Base-by-base conservation (phyloP, 805 yeast species). In the Isabelozyma rhagii region DNA sequence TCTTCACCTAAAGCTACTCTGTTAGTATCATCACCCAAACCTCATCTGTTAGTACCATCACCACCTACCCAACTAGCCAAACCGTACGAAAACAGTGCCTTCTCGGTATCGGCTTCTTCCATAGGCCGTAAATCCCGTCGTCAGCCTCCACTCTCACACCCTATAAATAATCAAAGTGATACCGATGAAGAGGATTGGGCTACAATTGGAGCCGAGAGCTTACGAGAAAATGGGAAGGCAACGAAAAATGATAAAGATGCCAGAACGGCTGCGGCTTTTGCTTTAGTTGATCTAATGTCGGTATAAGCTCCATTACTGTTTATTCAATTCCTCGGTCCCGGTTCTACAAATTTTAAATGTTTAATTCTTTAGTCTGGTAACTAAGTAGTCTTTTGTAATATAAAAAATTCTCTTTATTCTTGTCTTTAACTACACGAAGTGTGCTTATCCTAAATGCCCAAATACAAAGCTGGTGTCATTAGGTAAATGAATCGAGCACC, bases 101-200 rank as follows among this genome's bases (percentile, higher is more conserved):
- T 44, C 27, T 39, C 57, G 27, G 44, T 41, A 18, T 53, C 56
- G 7, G 45, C 49, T n/a, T 49, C 52, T 14, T 49, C 50, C 3
- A 56, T 54, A 43, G 34, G 34, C 50, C 44, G 43, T 18, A 36
- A 42, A 21, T 13, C 41, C n/a, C 47, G 15, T 21, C 25, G 42
- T 15, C 41, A 14, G 28, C n/a, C 28, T 41, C 29, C 29, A 25
- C 21, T 14, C 21, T 8, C 44, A 5, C 11, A 41, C 21, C 1
- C 14, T 11, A 27, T 38, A 17, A 41, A 38, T 29, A 58, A 59
- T 18, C 72, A 67, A 47, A 78, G 84, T 42, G 96, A 89, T 60
- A 93, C 99, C 0, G 99, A 93, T 66, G 98, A 93, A 62, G 99
- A 93, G 67, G 98, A 93, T 67, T 93, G 99, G 99, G 87, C 84